Percentiles rank a stretch among this genome's conserved stretches.
Evolutionary conservation across 345 rosid species (phyloP).

Genomic region (Passiflora organensis): DNA sequence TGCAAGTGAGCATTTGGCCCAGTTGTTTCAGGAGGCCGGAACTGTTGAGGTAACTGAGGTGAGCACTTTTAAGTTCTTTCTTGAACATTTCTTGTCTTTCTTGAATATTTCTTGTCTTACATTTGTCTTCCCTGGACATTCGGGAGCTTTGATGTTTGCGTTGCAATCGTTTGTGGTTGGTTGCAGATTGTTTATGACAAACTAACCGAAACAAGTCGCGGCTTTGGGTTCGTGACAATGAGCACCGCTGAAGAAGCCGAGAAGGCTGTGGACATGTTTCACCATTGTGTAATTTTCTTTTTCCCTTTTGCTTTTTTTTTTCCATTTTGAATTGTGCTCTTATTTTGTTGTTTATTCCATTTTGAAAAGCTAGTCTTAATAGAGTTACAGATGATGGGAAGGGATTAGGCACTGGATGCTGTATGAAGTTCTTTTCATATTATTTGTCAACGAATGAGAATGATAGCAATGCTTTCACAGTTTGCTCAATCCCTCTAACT

Average conservation of each 20-base stretch:
- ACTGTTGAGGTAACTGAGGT: conserved; percentile 96
- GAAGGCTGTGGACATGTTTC: conserved; percentile 57
- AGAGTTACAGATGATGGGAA: not conserved
- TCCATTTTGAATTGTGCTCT: not conserved
- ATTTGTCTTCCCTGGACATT: not conserved
- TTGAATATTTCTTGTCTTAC: not conserved
- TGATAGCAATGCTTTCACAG: too few species aligned
- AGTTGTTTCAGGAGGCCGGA: conserved; percentile 83
- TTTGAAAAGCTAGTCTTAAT: too few species aligned
- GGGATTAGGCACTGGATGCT: not conserved
- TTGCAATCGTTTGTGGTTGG: not conserved
- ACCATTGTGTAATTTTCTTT: conserved; percentile 53
- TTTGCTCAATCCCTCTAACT: too few species aligned
- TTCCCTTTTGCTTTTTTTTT: not conserved
- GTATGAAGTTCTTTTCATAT: too few species aligned
- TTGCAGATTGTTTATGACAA: conserved; percentile 77
- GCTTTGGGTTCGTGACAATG: conserved; percentile 93
- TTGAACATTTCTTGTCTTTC: not conserved
- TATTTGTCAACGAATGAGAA: too few species aligned
- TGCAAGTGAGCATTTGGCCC: conserved; percentile 72
- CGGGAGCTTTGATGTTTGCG: conserved; percentile 2
- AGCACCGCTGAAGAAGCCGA: conserved; percentile 86
- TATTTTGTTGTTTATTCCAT: too few species aligned
- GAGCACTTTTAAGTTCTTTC: not conserved
- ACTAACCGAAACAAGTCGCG: conserved; percentile 82